These are phyloP conservation scores for Cercophora samala DNA, from an alignment of 495 filamentous ascomycete genomes.

Conservation along the genomic window DNA sequence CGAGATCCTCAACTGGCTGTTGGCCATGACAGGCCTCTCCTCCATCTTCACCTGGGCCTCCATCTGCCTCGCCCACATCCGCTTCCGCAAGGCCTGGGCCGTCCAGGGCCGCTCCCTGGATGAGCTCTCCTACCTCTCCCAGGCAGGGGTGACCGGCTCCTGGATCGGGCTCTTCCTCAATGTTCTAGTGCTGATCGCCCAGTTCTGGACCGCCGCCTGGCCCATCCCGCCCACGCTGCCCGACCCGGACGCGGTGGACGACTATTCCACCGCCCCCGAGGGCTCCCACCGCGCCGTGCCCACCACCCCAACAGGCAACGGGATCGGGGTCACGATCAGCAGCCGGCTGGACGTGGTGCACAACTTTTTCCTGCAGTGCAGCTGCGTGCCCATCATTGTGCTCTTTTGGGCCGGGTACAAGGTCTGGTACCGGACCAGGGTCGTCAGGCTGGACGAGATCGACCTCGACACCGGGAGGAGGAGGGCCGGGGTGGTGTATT, in stretches of 20 bases:
- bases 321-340: conserved; percentile 11
- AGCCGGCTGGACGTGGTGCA: conserved; percentile 25
- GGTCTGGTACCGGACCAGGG: conserved; percentile 65
- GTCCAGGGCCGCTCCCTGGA: conserved; percentile 64
- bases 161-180: conserved; percentile 83
- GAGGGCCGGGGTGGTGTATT: neutral
- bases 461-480: conserved; percentile 79
- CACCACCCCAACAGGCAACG: conserved; percentile 41
- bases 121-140: conserved; percentile 77
- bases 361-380: conserved; percentile 74
- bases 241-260: conserved; percentile 33
- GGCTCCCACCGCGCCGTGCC: neutral
- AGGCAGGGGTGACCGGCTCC: conserved; percentile 76
- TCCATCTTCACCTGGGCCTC: conserved; percentile 93
- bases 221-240: conserved; percentile 49
- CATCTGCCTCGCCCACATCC: conserved; percentile 85
- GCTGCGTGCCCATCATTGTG: conserved; percentile 80
- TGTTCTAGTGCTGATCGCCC: conserved; percentile 74
- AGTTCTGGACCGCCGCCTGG: conserved; percentile 89
- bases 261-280: neutral
- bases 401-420: conserved; percentile 76
- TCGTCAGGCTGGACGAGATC: conserved; percentile 66
- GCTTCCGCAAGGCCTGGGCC: conserved; percentile 80
- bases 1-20: conserved; percentile 78
- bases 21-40: conserved; percentile 82